These are phyloP conservation scores for Candida loeiensis DNA, from an alignment of 805 yeast genomes.

Conservation along the genomic window DNA sequence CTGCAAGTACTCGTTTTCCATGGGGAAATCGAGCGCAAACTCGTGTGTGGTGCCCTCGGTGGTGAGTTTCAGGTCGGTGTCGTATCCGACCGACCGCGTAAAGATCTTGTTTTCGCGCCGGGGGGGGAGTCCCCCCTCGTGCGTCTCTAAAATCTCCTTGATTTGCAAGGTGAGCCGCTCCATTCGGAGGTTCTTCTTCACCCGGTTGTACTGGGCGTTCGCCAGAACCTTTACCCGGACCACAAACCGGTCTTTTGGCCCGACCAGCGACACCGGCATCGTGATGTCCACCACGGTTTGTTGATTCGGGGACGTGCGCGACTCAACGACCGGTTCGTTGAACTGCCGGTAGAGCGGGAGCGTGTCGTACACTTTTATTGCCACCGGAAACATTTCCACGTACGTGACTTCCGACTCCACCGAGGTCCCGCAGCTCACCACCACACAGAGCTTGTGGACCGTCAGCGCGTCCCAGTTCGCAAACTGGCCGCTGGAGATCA, in stretches of 20 bases:
- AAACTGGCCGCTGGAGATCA: constrained; percentile 50
- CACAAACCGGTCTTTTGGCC: constrained; percentile 50
- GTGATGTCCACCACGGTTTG: constrained; percentile 45
- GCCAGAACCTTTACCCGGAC: constrained; percentile 40
- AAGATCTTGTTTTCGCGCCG: constrained; percentile 42
- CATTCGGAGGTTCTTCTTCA: constrained; percentile 34
- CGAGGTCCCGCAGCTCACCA: constrained; percentile 29
- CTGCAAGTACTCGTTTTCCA: constrained; percentile 33
- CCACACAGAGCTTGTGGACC: constrained; percentile 42
- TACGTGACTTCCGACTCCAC: constrained; percentile 29
- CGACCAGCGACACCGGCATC: constrained; percentile 53
- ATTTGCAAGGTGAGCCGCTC: constrained; percentile 47
- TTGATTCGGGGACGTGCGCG: constrained; percentile 45
- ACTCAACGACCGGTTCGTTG: constrained; percentile 48
- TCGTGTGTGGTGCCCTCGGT: constrained; percentile 25
- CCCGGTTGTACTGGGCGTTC: constrained; percentile 30
- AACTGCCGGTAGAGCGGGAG: constrained; percentile 55
- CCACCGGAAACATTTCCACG: constrained; percentile 44
- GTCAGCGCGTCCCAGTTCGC: constrained; percentile 47
- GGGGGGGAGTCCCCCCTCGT: constrained; percentile 50
- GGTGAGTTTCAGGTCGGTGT: constrained; percentile 17
- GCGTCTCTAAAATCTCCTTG: constrained; percentile 52
- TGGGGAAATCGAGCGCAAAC: constrained; percentile 30
- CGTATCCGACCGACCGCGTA: constrained; percentile 28
- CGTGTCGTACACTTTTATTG: constrained; percentile 53